phyloP scores from a whole-genome alignment of 805 yeast genomes.

The Wickerhamomyces subpelliculosus region DNA sequence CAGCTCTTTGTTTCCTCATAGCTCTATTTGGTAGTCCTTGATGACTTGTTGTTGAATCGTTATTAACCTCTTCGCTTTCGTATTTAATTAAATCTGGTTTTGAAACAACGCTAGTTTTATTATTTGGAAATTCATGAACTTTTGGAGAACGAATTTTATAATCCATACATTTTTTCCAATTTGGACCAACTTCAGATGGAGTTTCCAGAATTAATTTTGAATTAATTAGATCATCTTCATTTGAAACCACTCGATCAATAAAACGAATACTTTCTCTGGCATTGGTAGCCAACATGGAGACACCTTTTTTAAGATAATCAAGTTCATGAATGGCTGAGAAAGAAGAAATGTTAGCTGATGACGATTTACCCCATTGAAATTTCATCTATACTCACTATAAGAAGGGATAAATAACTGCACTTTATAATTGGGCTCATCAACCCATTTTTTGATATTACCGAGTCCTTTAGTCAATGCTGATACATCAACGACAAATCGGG shows the following conservation, averaged over 20 bases:
- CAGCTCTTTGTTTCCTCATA: conserved; percentile 24
- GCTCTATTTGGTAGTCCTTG: conserved; percentile 4
- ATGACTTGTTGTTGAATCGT: not conserved
- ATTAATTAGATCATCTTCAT: conserved; percentile 7
- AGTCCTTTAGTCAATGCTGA: conserved; percentile 63
- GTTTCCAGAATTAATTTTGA: conserved; percentile 30
- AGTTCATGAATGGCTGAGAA: conserved; percentile 50
- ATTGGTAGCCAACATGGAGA: conserved; percentile 50
- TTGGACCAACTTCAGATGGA: conserved; percentile 39
- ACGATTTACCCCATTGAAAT: not conserved
- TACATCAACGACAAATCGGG: conserved; percentile 53
- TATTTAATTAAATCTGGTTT: not conserved
- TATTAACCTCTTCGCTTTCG: conserved; percentile 1
- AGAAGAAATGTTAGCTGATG: too few species aligned
- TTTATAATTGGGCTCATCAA: conserved; percentile 26
- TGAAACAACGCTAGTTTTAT: conserved; percentile 8
- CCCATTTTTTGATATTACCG: conserved; percentile 63
- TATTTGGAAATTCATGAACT: conserved; percentile 43
- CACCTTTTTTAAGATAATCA: conserved; percentile 49
- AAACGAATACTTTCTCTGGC: conserved; percentile 60
- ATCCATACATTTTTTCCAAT: conserved; percentile 42
- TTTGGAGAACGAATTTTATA: conserved; percentile 40
- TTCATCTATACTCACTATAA: conserved; percentile 27
- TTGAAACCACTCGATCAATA: conserved; percentile 37
- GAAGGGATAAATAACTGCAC: conserved; percentile 44